phyloP scores from a whole-genome alignment of 805 yeast species.

The Kazachstania psychrophila region DNA sequence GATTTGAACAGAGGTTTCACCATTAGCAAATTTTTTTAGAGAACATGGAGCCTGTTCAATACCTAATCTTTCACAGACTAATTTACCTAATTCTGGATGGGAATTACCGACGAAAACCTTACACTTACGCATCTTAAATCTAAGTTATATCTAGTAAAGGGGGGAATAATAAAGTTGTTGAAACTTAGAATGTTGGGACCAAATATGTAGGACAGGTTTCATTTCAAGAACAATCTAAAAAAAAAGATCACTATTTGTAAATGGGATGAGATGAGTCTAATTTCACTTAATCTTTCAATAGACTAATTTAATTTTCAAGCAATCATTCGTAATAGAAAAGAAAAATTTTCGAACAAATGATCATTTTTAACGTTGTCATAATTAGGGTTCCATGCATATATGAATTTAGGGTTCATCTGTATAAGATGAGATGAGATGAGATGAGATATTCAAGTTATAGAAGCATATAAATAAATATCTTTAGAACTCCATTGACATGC shows the following conservation, averaged over 20 bases:
- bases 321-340: too few relatives aligned
- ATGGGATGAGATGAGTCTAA: neutral
- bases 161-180: too few relatives aligned
- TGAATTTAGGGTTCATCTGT: neutral
- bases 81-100: conserved; percentile 86
- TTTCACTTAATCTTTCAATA: too few relatives aligned
- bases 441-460: too few relatives aligned
- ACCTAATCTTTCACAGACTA: conserved; percentile 85
- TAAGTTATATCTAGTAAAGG: neutral
- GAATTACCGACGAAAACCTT: conserved; percentile 94
- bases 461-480: neutral
- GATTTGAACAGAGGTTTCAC: conserved; percentile 93
- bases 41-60: conserved; percentile 91
- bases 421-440: too few relatives aligned
- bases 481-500: conserved; percentile 22
- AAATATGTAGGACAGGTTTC: too few relatives aligned
- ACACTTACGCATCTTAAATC: conserved; percentile 75
- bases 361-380: too few relatives aligned
- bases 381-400: too few relatives aligned
- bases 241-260: neutral
- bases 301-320: too few relatives aligned
- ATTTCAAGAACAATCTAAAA: too few relatives aligned
- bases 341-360: too few relatives aligned
- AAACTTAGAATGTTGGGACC: too few relatives aligned
- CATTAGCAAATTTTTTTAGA: conserved; percentile 86